phyloP scores from a whole-genome alignment of 768 basidiomycete species.

The Leucogyrophana mollusca region DNA sequence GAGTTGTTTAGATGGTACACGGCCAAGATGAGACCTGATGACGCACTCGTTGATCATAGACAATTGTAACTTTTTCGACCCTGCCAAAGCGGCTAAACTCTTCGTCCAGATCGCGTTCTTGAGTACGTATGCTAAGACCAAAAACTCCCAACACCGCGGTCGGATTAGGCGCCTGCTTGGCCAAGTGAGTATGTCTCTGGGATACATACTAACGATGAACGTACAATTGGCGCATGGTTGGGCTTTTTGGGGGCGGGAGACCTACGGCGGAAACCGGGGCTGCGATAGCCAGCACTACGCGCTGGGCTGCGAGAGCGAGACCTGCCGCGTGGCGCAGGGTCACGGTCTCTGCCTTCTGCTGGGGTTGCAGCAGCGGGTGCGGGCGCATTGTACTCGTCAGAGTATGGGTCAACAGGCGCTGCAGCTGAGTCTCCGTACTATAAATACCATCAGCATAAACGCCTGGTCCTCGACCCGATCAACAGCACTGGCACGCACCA shows the following conservation, averaged over 20 bases:
- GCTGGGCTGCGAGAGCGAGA: conserved; percentile 74
- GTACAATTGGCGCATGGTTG: conserved; percentile 70
- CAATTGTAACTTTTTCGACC: conserved; percentile 94
- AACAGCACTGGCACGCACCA: conserved; percentile 50
- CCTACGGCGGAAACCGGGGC: conserved; percentile 55
- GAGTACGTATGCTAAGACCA: conserved; percentile 93
- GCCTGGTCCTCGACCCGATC: too few species aligned
- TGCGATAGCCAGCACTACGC: conserved; percentile 52
- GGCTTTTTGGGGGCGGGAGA: conserved; percentile 65
- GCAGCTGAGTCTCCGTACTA: conserved; percentile 67
- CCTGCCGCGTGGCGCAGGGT: conserved; percentile 60
- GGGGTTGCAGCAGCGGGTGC: conserved; percentile 42
- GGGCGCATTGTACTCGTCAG: conserved; percentile 76
- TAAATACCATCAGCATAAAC: too few species aligned
- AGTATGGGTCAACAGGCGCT: conserved; percentile 73
- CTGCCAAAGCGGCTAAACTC: conserved; percentile 88
- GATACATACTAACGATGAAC: conserved; percentile 30
- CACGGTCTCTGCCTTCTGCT: conserved; percentile 49
- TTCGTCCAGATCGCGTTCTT: conserved; percentile 91
- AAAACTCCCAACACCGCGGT: conserved; percentile 95
- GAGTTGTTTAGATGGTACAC: conserved; percentile 16
- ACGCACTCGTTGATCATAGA: conserved; percentile 94
- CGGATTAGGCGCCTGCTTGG: conserved; percentile 79
- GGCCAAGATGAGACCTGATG: background rate
- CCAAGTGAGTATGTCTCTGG: conserved; percentile 33